Evolutionary conservation across 2,329 filamentous ascomycete genomes (phyloP).

Genomic region (Cladosporium sp.): DNA sequence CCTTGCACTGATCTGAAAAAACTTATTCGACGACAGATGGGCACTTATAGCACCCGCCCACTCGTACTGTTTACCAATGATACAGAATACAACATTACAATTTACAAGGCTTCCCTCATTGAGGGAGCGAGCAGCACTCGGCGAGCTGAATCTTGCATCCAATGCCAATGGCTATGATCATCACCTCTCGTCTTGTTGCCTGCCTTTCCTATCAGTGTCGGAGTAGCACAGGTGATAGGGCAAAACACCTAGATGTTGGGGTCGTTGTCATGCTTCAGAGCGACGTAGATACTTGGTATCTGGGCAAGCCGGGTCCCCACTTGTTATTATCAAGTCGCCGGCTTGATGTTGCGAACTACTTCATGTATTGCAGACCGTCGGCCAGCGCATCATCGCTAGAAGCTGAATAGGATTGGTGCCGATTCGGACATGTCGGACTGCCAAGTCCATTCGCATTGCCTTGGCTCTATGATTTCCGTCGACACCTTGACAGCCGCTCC

Average conservation of each 20-base stretch:
- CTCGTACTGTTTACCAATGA: background rate
- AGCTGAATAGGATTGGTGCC: background rate
- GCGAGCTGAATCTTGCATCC: background rate
- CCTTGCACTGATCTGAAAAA: background rate
- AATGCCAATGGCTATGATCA: background rate
- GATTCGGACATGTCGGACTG: background rate
- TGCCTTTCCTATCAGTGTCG: background rate
- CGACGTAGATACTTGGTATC: background rate
- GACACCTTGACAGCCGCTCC: background rate
- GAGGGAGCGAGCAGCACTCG: background rate
- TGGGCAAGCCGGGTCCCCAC: background rate
- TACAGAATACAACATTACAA: background rate
- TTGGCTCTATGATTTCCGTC: background rate
- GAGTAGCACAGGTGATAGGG: background rate
- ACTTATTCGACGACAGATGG: background rate
- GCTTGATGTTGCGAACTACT: background rate
- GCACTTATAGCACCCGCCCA: background rate
- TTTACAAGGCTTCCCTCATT: background rate
- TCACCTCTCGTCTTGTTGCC: background rate
- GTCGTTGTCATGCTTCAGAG: background rate
- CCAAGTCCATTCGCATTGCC: background rate
- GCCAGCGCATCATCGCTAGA: background rate
- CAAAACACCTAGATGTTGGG: background rate
- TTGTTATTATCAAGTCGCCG: background rate
- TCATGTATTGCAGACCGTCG: background rate